Base-by-base conservation (phyloP, 768 basidiomycete genomes). In the Suillus americanus region DNA sequence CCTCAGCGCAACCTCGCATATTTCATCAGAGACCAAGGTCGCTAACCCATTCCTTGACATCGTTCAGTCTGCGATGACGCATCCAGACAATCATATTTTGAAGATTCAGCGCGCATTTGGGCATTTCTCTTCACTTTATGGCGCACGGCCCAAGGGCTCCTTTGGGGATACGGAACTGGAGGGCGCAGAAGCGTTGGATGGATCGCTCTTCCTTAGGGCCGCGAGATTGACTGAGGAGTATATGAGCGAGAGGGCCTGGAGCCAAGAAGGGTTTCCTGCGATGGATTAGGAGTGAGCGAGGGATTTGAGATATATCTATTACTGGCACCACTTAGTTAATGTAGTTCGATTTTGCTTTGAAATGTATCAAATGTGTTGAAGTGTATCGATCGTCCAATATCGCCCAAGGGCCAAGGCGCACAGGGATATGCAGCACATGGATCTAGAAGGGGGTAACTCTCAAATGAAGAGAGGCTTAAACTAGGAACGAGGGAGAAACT, bases 31-130 rank as follows among this genome's bases (percentile, higher is more conserved):
- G 9, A 2, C 2, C 23, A 18, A 38, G n/a, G 56, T 57, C 23
- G 76, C 79, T 2, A 83, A 83, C 61, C 69, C 74, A 0, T 83
- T 83, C 77, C 64, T 81, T 4, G 71, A 75, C 0, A 72, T 83
- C 66, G 69, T 83, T 51, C 77, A 82, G 60, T 73, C 74, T 3
- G 69, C 77, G 14, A 70, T 82, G 46, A 53, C 74, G 0, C 76
- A 80, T 63, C 79, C 79, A 0, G 55, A 65, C 5, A 76, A 80
- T 7, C 79, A 79, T 50, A 2, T 78, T 8, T 16, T 68, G 61
- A 79, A 79, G 62, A 65, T 74, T 18, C 77, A 79, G 40, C 76
- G 78, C 0, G 37, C 78, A 0, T 70, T 80, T 35, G 75, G 73
- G 0, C 79, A 79, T 64, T 79, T 70, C 61, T 46, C 46, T 13